A percentile compares a stretch with the other conserved stretches of the same genome.
phyloP scores from a whole-genome alignment of 2,329 filamentous ascomycete genomes.

The Aspergillus udagawae region DNA sequence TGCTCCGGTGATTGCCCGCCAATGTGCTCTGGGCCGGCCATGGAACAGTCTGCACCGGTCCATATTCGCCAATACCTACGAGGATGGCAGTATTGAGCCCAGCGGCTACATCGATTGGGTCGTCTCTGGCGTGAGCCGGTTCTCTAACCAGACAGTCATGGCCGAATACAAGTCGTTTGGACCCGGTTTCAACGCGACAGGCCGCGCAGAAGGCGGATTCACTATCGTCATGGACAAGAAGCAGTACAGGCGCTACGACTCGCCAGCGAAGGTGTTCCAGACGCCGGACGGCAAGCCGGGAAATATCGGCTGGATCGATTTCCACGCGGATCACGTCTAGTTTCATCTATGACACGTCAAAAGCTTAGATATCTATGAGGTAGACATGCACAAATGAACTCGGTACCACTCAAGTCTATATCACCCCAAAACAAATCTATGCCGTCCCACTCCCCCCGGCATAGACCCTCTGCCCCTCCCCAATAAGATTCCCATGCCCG shows the following conservation, averaged over 20 bases:
- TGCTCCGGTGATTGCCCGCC: slow-evolving; percentile 37
- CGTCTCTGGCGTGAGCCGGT: slow-evolving; percentile 34
- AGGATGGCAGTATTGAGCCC: slow-evolving; percentile 52
- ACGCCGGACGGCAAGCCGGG: slow-evolving; percentile 43
- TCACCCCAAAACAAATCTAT: neutral
- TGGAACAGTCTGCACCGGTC: slow-evolving; percentile 59
- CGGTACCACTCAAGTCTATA: neutral
- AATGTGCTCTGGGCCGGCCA: slow-evolving; percentile 58
- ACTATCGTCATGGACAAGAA: slow-evolving; percentile 45
- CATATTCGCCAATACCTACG: slow-evolving; percentile 53
- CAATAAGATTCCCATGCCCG: slow-evolving; percentile 14
- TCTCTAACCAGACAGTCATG: slow-evolving; percentile 50
- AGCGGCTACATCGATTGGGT: slow-evolving; percentile 56
- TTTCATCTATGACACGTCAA: neutral
- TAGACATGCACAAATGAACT: neutral
- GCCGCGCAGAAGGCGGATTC: slow-evolving; percentile 38
- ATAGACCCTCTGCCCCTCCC: slow-evolving; percentile 17
- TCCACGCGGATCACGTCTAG: slow-evolving; percentile 5
- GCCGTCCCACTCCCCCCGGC: slow-evolving; percentile 13
- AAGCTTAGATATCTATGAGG: neutral
- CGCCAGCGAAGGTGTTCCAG: slow-evolving; percentile 46
- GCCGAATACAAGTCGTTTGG: slow-evolving; percentile 53
- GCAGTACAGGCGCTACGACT: slow-evolving; percentile 36
- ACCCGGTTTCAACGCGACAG: slow-evolving; percentile 52
- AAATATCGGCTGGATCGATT: slow-evolving; percentile 50